Evolutionary conservation across 768 basidiomycete species (phyloP), one percentile per base, ranked within the genome.

Genomic region (Leccinum disarticulatum): DNA sequence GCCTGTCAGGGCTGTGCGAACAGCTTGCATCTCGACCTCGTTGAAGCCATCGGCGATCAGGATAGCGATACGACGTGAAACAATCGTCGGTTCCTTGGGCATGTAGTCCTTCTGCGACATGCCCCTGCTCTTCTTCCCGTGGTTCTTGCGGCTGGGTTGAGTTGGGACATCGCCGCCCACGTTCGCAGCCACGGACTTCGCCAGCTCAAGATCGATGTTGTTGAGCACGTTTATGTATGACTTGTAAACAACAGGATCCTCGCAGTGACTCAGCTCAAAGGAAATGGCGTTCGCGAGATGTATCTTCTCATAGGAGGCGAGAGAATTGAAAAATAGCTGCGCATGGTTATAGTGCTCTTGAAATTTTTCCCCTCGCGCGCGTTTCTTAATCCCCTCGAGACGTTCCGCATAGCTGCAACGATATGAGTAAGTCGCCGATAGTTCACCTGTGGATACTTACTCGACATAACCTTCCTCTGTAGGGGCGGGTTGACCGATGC

Each of bases 261-360:
- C 87, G 73, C 88, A 90, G 68, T 94, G 91, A 58, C 85, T 86
- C 35, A 96, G 80, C 74, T 95, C 93, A 70, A 96, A 95, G 13
- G 85, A 83, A 59, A 91, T 79, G 5, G 91, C 93, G 4, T 75
- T 68, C 52, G 84, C 74, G 31, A 94, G 76, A 70, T 95, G 91
- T n/a, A 75, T 61, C 73, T 87, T 85, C 77, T 95, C 94, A 57
- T 83, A 70, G 0, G 77, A 66, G 2, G 81, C 66, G 51, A 95
- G 80, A 6, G 92, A 95, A 75, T 96, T 95, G 75, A 84, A 87
- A 80, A 95, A 95, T 3, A 94, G 77, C 62, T 86, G 86, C 9
- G 84, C 85, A 67, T 96, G 94, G 57, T 73, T 76, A 61, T 70
- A 87, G 65, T 91, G 87, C 69, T 95, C 93, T 67, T 86, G 77